A percentile compares a stretch with the other conserved stretches of the same genome.
Conservation (phyloP, 225 moss, liverwort and hornwort species). For the Thuidium tamariscinum region DNA sequence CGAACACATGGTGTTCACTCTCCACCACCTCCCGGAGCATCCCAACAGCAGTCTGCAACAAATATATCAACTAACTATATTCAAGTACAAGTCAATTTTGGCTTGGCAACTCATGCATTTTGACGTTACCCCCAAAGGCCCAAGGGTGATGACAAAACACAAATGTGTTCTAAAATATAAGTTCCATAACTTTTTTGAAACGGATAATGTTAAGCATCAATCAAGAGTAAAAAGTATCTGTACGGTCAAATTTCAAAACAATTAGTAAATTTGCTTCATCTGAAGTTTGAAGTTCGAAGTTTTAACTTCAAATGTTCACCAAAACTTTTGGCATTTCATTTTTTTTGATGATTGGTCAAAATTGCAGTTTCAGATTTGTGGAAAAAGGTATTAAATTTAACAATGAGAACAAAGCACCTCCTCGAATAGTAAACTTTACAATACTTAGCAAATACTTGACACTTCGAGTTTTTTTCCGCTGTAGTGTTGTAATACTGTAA, state of each 20-base stretch:
- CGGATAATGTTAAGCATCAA: not conserved
- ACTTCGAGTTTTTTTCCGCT: too few species aligned
- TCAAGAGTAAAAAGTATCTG: not conserved
- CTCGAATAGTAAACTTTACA: not conserved
- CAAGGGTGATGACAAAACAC: not conserved
- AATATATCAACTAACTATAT: not conserved
- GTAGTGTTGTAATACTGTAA: too few species aligned
- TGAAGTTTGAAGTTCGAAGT: not conserved
- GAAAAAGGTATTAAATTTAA: not conserved
- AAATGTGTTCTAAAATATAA: not conserved
- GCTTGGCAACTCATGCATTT: not conserved
- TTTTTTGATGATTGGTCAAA: not conserved
- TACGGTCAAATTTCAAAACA: not conserved
- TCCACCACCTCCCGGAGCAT: constrained; percentile 97
- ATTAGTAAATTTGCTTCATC: not conserved
- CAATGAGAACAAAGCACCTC: not conserved
- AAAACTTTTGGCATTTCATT: not conserved
- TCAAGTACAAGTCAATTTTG: not conserved
- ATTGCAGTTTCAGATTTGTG: not conserved
- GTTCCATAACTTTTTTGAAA: not conserved
- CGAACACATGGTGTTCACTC: constrained; percentile 90
- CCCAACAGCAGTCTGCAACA: constrained; percentile 90
- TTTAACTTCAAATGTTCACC: not conserved
- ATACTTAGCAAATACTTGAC: not conserved
- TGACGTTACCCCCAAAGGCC: not conserved